phyloP scores from a whole-genome alignment of 2,329 filamentous ascomycete species.

The Claviceps cyperi region DNA sequence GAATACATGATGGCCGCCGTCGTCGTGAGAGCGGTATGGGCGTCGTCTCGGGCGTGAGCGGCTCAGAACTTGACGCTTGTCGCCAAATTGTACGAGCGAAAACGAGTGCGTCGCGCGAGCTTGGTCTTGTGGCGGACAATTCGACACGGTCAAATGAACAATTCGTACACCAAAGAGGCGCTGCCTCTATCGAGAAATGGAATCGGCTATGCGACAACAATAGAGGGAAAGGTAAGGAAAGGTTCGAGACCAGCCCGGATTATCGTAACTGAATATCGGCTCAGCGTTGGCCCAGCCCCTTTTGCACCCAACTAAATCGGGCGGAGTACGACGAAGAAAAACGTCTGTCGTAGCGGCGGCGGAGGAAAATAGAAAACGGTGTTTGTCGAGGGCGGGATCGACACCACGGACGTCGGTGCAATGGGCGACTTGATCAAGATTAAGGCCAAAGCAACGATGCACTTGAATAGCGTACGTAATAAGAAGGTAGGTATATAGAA shows the following conservation, averaged over 20 bases:
- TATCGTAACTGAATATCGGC: conserved; percentile 14
- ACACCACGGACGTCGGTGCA: conserved; percentile 9
- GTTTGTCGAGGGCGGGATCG: conserved; percentile 11
- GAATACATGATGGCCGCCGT: conserved; percentile 50
- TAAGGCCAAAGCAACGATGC: conserved; percentile 1
- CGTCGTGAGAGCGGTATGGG: conserved; percentile 4
- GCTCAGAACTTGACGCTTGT: background rate
- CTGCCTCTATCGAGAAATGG: conserved; percentile 15
- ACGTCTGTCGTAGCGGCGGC: conserved; percentile 20
- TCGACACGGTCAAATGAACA: background rate
- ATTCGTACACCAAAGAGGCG: conserved; percentile 14
- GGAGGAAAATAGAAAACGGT: conserved; percentile 19
- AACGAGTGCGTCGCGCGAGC: background rate
- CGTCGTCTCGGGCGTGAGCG: background rate
- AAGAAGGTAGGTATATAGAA: background rate
- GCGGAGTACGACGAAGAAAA: conserved; percentile 10
- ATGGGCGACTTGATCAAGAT: background rate
- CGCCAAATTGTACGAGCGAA: background rate
- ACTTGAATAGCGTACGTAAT: too few relatives aligned
- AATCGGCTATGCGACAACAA: conserved; percentile 9
- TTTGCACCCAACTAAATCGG: conserved; percentile 32
- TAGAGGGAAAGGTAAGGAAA: conserved; percentile 9
- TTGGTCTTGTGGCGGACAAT: background rate
- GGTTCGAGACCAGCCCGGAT: conserved; percentile 36
- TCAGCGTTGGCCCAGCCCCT: conserved; percentile 22